phyloP scores from a whole-genome alignment of 2,329 filamentous ascomycete species.

The Calonectria fujianensis region DNA sequence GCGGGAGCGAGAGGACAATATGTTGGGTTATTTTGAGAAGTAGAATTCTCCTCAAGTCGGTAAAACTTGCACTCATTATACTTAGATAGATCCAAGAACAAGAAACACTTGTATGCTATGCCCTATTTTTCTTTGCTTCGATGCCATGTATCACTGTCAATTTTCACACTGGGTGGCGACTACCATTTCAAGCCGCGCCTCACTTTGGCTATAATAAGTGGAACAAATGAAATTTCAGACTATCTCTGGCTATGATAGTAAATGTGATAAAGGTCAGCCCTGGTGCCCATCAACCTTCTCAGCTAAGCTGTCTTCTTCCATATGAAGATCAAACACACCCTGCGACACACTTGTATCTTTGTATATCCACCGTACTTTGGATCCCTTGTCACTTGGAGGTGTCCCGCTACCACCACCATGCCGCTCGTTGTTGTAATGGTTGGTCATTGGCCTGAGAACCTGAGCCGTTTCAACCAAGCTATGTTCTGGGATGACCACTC shows the following conservation, averaged over 20 bases:
- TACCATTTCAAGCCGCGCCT: neutral
- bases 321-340: slow-evolving; percentile 27
- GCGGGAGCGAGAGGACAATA: neutral
- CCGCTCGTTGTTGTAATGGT: neutral
- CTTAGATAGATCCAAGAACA: too few relatives aligned
- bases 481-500: slow-evolving; percentile 3
- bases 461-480: slow-evolving; percentile 12
- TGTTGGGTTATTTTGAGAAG: too few relatives aligned
- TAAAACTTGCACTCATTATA: too few relatives aligned
- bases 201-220: too few relatives aligned
- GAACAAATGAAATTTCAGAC: neutral
- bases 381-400: too few relatives aligned
- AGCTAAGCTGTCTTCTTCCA: slow-evolving; percentile 14
- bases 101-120: too few relatives aligned
- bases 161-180: too few relatives aligned
- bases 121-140: too few relatives aligned
- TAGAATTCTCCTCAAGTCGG: too few relatives aligned
- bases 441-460: slow-evolving; percentile 25
- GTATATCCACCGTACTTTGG: slow-evolving; percentile 15
- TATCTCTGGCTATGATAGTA: neutral
- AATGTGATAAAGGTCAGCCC: neutral
- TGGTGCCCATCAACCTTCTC: neutral
- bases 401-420: neutral
- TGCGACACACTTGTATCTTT: neutral
- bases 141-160: too few relatives aligned